phyloP scores from a whole-genome alignment of 192 early-diverging fungal genomes.

The Podila epigama region DNA sequence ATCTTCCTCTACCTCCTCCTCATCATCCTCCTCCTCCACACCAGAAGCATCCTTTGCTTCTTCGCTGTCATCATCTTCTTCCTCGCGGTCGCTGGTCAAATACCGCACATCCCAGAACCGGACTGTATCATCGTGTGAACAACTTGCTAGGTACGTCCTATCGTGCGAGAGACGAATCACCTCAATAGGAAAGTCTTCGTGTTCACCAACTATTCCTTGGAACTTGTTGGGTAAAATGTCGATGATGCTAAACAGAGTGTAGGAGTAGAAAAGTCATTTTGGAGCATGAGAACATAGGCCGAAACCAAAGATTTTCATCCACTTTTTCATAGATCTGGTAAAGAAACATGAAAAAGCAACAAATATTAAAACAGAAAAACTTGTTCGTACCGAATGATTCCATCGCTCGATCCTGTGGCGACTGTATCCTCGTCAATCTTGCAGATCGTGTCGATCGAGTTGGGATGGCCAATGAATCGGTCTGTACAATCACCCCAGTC shows the following conservation, averaged over 20 bases:
- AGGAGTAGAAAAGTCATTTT: too few relatives aligned
- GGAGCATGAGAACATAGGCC: not conserved
- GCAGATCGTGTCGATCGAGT: constrained; percentile 85
- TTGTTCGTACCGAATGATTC: constrained; percentile 71
- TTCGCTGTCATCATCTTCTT: constrained; percentile 53
- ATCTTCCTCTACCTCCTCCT: constrained; percentile 27
- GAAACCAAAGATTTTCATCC: too few relatives aligned
- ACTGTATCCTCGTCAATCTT: constrained; percentile 86
- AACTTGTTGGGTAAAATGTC: constrained; percentile 91
- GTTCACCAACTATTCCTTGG: constrained; percentile 88
- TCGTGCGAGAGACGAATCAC: constrained; percentile 75
- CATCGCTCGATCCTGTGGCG: constrained; percentile 92
- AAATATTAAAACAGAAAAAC: too few relatives aligned
- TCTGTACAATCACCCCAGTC: constrained; percentile 95
- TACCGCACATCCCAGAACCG: constrained; percentile 88
- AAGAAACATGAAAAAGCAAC: too few relatives aligned
- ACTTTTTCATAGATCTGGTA: too few relatives aligned
- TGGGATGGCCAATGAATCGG: constrained; percentile 94
- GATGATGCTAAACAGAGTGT: constrained; percentile 78
- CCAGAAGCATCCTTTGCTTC: constrained; percentile 55
- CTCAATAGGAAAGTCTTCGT: constrained; percentile 92
- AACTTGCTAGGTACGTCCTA: constrained; percentile 78
- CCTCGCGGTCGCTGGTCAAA: constrained; percentile 57
- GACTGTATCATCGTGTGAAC: constrained; percentile 86
- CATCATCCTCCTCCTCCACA: constrained; percentile 53